Base-by-base conservation (phyloP, 2,329 filamentous ascomycete genomes). In the Talaromyces amestolkiae region DNA sequence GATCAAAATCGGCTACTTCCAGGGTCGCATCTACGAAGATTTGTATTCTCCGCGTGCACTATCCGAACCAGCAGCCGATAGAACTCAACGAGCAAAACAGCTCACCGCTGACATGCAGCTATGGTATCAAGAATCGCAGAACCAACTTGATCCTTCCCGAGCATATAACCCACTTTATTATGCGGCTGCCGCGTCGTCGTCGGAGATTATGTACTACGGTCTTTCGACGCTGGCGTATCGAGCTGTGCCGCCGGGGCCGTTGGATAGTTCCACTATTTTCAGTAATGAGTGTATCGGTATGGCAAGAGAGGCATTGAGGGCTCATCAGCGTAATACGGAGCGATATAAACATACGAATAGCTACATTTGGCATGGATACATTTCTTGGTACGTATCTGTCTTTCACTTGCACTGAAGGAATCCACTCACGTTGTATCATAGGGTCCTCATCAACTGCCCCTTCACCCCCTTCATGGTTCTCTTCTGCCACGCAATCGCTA, bases 21-120 rank as follows among this genome's bases (percentile, higher is more conserved):
- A 88, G 68, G 85, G 86, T 15, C 79, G 84, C 15, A 82, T 87
- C 5, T 90, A 89, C 69, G 83, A 86, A 68, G 77, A 83, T 3
- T 73, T 87, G 2, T 89, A 89, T 68, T 75, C 68, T 70, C 78
- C 65, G 69, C 75, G 75, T 69, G 65, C 70, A 72, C 62, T 72
- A 66, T 47, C 73, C 72, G 58, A 70, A 69, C 24, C 73, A 72
- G 63, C 69, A 61, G 67, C 70, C 10, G 61, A 70, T 22, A 71
- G 75, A 59, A 76, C 76, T 3, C 69, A 69, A 6, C 43, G 15
- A 13, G 64, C 69, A 41, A 64, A 71, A 65, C 65, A n/a, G 3
- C 47, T 7, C 49, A 67, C 15, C 3, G 31, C 47, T 5, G 67
- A 68, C 24, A 68, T 68, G 67, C 51, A 66, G 13, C 39, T 60